phyloP scores from a whole-genome alignment of 2,329 filamentous ascomycete species.

The Aspergillus aculeatinus region DNA sequence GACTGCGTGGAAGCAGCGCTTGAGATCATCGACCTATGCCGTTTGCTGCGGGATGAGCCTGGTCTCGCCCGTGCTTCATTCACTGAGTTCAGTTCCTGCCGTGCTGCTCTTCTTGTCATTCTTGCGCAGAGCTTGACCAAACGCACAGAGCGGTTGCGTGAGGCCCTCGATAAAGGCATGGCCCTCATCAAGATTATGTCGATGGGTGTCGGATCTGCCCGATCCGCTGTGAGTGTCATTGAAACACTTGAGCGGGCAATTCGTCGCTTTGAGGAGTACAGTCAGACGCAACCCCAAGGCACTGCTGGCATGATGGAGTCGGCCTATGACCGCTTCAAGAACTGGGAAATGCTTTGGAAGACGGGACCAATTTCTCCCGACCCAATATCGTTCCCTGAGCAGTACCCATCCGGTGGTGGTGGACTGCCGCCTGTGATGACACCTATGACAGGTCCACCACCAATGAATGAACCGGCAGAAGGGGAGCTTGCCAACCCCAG shows the following conservation, averaged over 20 bases:
- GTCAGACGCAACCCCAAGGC: conserved; percentile 33
- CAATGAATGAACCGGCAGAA: conserved; percentile 21
- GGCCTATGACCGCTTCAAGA: conserved; percentile 53
- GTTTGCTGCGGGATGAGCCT: conserved; percentile 50
- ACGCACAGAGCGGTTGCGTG: conserved; percentile 44
- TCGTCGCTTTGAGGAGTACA: conserved; percentile 47
- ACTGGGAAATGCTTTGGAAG: conserved; percentile 54
- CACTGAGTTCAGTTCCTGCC: conserved; percentile 57
- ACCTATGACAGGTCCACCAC: conserved; percentile 21
- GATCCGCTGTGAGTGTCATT: conserved; percentile 55
- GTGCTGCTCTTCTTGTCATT: conserved; percentile 54
- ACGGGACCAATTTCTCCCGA: conserved; percentile 38
- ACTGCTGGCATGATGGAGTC: conserved; percentile 44
- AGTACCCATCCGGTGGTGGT: conserved; percentile 8
- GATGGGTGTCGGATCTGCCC: conserved; percentile 52
- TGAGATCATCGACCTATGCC: conserved; percentile 53
- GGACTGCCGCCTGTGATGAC: conserved; percentile 21
- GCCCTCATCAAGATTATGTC: conserved; percentile 56
- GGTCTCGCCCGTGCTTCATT: conserved; percentile 57
- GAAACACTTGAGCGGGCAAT: conserved; percentile 54
- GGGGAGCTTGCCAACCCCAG: conserved; percentile 22
- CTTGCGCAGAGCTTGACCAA: conserved; percentile 42
- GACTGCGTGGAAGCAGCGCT: conserved; percentile 56
- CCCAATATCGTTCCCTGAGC: conserved; percentile 28
- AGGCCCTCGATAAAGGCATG: conserved; percentile 51